Percentiles rank a stretch among this genome's conserved stretches.
Evolutionary conservation across 495 filamentous ascomycete genomes (phyloP).

Genomic region (Aspergillus taichungensis): DNA sequence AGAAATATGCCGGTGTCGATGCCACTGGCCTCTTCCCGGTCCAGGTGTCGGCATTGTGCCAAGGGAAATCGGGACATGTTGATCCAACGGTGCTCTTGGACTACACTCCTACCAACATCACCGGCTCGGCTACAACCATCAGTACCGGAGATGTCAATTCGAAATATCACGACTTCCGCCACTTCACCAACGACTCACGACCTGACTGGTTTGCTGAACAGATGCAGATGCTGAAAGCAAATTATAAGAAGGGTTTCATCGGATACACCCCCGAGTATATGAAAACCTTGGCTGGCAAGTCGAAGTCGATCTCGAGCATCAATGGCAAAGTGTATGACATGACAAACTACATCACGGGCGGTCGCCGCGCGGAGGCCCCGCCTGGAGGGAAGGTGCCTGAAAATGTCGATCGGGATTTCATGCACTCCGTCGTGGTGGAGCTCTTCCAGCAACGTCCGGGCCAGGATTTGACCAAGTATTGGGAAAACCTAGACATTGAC

Average conservation of each 20-base stretch:
- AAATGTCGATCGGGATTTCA: constrained; percentile 64
- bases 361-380: constrained; percentile 51
- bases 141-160: constrained; percentile 61
- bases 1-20: constrained; percentile 77
- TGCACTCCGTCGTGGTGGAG: constrained; percentile 62
- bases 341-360: constrained; percentile 73
- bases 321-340: constrained; percentile 82
- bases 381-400: constrained; percentile 39
- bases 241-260: constrained; percentile 81
- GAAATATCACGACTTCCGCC: constrained; percentile 89
- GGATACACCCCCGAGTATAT: constrained; percentile 79
- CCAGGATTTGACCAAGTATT: constrained; percentile 74
- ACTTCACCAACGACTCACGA: constrained; percentile 68
- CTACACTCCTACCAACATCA: constrained; percentile 69
- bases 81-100: constrained; percentile 68
- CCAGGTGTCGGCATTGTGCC: constrained; percentile 87
- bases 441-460: constrained; percentile 73
- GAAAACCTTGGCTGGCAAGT: constrained; percentile 54
- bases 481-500: constrained; percentile 57
- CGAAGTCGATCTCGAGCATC: constrained; percentile 67
- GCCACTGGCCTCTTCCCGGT: constrained; percentile 85
- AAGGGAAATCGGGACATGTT: constrained; percentile 58
- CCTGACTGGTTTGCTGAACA: constrained; percentile 88
- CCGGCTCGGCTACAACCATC: constrained; percentile 53
- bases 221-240: constrained; percentile 62